A percentile compares a stretch with the other conserved stretches of the same genome.
These are phyloP conservation scores for Magnaporthiopsis rhizophila DNA, from an alignment of 2,329 filamentous ascomycete genomes.

Conservation along the genomic window DNA sequence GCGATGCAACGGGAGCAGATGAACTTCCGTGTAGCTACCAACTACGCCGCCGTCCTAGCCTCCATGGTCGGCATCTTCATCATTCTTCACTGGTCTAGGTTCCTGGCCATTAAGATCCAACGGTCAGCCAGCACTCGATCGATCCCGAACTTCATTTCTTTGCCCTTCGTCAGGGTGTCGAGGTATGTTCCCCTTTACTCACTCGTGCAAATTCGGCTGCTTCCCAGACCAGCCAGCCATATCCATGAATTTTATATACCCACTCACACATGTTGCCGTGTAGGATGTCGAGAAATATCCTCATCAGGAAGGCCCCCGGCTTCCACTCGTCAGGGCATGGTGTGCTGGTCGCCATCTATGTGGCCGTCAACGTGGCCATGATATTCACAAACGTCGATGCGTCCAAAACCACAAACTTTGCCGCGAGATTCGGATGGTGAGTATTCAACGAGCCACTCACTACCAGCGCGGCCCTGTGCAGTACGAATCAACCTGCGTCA, in stretches of 20 bases:
- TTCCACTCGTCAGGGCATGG: constrained; percentile 26
- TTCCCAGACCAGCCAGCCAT: too few relatives aligned
- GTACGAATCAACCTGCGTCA: too few relatives aligned
- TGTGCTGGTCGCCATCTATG: constrained; percentile 21
- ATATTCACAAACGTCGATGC: constrained; percentile 22
- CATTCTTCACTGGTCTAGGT: constrained; percentile 21
- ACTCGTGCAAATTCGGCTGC: neutral
- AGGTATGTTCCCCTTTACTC: constrained; percentile 13
- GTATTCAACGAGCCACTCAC: constrained; percentile 6
- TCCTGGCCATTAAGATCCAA: constrained; percentile 15
- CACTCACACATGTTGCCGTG: neutral
- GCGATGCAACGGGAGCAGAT: constrained; percentile 2
- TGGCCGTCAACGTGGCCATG: constrained; percentile 21
- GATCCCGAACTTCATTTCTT: constrained; percentile 8
- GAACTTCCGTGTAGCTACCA: constrained; percentile 10
- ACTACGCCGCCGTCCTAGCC: constrained; percentile 15
- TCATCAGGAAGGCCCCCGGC: constrained; percentile 22
- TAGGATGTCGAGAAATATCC: constrained; percentile 18
- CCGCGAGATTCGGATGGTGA: constrained; percentile 25
- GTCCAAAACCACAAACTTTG: constrained; percentile 14
- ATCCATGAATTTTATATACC: neutral
- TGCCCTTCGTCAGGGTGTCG: constrained; percentile 18
- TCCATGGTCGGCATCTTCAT: constrained; percentile 23
- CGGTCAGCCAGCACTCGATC: constrained; percentile 10
- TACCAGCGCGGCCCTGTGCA: too few relatives aligned